Percentiles rank a stretch among this genome's conserved stretches.
Conservation (phyloP, 805 yeast species). For the Candida lessepsii region DNA sequence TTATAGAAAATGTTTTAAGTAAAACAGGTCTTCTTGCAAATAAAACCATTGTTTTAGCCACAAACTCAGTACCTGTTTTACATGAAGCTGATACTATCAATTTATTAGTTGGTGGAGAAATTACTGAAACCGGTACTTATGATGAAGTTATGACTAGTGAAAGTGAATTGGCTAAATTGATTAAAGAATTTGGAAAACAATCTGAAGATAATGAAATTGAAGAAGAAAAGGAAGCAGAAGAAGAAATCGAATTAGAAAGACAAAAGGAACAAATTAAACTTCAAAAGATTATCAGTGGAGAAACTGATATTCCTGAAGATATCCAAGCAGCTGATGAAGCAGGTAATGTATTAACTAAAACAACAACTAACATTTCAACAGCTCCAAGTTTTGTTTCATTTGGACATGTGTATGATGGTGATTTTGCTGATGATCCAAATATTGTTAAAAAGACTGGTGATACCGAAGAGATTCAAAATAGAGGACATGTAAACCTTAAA, state of each 20-base stretch:
- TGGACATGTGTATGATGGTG: conserved; percentile 32
- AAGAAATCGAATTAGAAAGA: conserved; percentile 17
- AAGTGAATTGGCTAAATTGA: conserved; percentile 33
- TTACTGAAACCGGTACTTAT: conserved; percentile 48
- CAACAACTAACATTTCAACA: conserved; percentile 8
- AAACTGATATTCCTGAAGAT: conserved; percentile 10
- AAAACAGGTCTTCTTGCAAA: conserved; percentile 31
- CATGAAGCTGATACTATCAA: conserved; percentile 34
- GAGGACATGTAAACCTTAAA: conserved; percentile 29
- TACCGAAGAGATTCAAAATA: conserved; percentile 27
- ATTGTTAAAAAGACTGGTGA: conserved; percentile 19
- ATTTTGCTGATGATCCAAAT: conserved; percentile 20
- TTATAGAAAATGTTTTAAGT: conserved; percentile 31
- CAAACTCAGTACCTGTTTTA: conserved; percentile 38
- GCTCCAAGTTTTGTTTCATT: conserved; percentile 34
- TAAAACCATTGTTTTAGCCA: conserved; percentile 38
- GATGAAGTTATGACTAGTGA: conserved; percentile 42
- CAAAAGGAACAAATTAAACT: conserved; percentile 8
- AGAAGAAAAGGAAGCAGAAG: conserved; percentile 16
- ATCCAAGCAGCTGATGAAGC: conserved; percentile 8
- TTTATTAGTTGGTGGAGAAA: conserved; percentile 27
- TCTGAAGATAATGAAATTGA: conserved; percentile 16
- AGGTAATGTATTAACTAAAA: conserved; percentile 9
- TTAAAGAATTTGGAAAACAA: conserved; percentile 30
- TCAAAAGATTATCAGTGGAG: conserved; percentile 5